Evolutionary conservation across 1,284 basidiomycete species (phyloP).

Genomic region (Leccinum discolor): DNA sequence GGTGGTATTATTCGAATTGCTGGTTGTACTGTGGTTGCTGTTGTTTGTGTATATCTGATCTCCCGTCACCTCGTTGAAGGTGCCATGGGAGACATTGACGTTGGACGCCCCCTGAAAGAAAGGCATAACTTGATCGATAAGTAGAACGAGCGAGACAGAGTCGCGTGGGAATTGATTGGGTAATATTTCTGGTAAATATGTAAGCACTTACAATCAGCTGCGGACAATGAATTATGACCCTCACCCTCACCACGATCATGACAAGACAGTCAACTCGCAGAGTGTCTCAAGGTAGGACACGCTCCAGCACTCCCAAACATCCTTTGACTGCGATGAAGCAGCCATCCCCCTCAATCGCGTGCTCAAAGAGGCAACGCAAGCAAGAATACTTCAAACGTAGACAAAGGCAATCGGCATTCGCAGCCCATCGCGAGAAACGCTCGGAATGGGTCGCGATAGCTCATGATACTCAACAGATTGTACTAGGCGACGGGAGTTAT

Average conservation of each 20-base stretch:
- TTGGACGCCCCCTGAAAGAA: constrained; percentile 25
- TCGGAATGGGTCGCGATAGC: constrained; percentile 35
- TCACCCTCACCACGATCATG: constrained; percentile 17
- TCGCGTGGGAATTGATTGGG: constrained; percentile 4
- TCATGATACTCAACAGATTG: constrained; percentile 41
- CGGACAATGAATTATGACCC: not conserved
- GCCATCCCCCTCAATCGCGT: constrained; percentile 14
- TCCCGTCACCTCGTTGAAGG: constrained; percentile 23
- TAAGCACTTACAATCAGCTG: constrained; percentile 14
- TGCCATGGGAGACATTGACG: constrained; percentile 19
- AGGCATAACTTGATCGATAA: constrained; percentile 17
- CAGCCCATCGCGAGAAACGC: constrained; percentile 26
- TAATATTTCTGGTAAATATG: constrained; percentile 4
- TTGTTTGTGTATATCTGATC: constrained; percentile 22
- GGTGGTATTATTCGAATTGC: constrained; percentile 24
- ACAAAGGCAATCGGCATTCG: constrained; percentile 21
- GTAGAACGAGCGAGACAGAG: not conserved
- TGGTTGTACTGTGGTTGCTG: constrained; percentile 17
- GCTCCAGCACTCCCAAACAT: constrained; percentile 18
- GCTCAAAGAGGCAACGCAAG: constrained; percentile 23
- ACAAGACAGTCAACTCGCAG: constrained; percentile 21
- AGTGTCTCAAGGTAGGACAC: constrained; percentile 29
- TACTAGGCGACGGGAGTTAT: constrained; percentile 49
- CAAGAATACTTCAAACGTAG: constrained; percentile 23
- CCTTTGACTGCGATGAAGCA: constrained; percentile 28